These are phyloP conservation scores for Fusarium incarnatum DNA, from an alignment of 2,329 filamentous ascomycete genomes.

Conservation along the genomic window DNA sequence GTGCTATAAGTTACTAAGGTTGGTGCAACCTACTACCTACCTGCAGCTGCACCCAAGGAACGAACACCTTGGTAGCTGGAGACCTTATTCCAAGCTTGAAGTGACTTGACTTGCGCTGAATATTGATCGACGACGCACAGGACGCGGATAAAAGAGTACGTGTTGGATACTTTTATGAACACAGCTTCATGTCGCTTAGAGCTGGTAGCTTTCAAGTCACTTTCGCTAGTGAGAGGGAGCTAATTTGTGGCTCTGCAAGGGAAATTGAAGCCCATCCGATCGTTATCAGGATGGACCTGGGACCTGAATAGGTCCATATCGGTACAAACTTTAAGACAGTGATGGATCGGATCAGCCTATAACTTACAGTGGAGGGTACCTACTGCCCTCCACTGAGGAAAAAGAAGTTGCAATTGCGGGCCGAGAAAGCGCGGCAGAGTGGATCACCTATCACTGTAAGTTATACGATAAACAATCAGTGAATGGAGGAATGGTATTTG, in stretches of 20 bases:
- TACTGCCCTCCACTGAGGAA: not conserved
- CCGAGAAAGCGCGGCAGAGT: constrained; percentile 33
- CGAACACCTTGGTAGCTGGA: not conserved
- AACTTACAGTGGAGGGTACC: constrained; percentile 1
- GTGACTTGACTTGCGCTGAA: constrained; percentile 1
- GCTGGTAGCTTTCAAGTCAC: constrained; percentile 16
- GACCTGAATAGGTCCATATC: not conserved
- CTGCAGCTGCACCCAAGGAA: constrained; percentile 8
- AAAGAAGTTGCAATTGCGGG: constrained; percentile 21
- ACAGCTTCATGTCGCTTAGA: not conserved
- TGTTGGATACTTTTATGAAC: constrained; percentile 2
- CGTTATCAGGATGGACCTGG: constrained; percentile 7
- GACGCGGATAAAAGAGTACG: constrained; percentile 19
- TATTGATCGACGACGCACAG: constrained; percentile 27
- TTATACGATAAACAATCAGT: not conserved
- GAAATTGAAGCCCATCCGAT: constrained; percentile 33
- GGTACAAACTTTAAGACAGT: not conserved
- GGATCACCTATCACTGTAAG: not conserved
- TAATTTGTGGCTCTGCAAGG: constrained; percentile 40
- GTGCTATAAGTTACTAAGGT: not conserved
- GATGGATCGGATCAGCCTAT: not conserved
- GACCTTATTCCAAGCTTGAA: constrained; percentile 33
- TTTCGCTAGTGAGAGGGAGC: constrained; percentile 28
- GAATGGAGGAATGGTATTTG: constrained; percentile 2
- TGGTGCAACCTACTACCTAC: constrained; percentile 23